Evolutionary conservation across 495 filamentous ascomycete species (phyloP), one percentile per base, ranked within the genome.

Genomic region (Lepidopterella palustris): DNA sequence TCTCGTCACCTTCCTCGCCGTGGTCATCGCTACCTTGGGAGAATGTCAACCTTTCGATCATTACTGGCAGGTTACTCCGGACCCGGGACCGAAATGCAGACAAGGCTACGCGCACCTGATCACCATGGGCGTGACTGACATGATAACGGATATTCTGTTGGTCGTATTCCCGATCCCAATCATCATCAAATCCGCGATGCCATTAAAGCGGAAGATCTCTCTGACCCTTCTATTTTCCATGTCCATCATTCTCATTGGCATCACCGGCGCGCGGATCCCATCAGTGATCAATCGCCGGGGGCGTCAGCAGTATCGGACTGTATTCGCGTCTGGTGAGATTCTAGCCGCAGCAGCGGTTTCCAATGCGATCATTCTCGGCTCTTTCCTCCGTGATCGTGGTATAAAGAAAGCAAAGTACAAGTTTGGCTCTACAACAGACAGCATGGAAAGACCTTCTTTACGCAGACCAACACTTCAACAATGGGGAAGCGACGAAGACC

Each of bases 21-120:
- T 92, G 10, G 73, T 96, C 28, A 84, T 96, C 61, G 83, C 87
- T 15, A 89, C 90, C 15, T 75, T 98, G 27, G 78, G 80, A 40
- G 92, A 97, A 75, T 98, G 93, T 70, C 85, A 84, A 29, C 92
- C 93, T 18, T 88, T 95, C 64, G 49, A 71, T 55, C 83, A 90
- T 70, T 92, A 95, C 76, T 97, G 90, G 90, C 91, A 96, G 71
- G 89, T 97, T 5, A 72, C 84, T 21, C 93, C 93, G 6, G 90
- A 96, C 68, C 92, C 93, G 20, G 90, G 89, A 24, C 83, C 87
- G 11, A 78, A 80, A 61, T 98, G 93, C 74, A 84, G 93, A 26
- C 81, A 85, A 68, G 90, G 88, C 25, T 92, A 87, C 67, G 86
- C 82, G 29, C 89, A 97, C 63, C 81, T 97, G 25, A 75, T 95